A percentile compares a stretch with the other conserved stretches of the same genome.
Conservation (phyloP, 257 asterid species). For the Solanum sitiens region DNA sequence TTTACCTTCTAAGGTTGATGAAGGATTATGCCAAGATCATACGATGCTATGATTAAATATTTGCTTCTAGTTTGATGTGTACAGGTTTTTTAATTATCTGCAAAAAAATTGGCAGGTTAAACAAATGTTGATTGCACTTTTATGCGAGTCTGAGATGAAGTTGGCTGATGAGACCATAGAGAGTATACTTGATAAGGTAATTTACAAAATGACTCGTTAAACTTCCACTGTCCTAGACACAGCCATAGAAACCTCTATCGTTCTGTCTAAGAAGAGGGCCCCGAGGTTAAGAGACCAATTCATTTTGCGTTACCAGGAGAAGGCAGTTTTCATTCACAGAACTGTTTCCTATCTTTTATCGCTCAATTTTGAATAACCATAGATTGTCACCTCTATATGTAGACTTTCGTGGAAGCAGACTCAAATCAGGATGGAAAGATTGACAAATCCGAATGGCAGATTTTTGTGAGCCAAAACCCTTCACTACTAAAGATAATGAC, state of each 20-base stretch:
- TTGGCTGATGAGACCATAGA: conserved; percentile 93
- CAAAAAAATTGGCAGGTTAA: conserved; percentile 58
- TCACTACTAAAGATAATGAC: conserved; percentile 93
- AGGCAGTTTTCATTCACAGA: not conserved
- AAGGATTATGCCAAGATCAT: not conserved
- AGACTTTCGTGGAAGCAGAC: conserved; percentile 89
- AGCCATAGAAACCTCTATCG: not conserved
- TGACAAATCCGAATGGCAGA: conserved; percentile 80
- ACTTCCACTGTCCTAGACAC: not conserved
- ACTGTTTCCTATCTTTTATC: not conserved
- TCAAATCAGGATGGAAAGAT: conserved; percentile 76
- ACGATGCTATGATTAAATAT: not conserved
- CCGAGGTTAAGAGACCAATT: not conserved
- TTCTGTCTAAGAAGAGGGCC: not conserved
- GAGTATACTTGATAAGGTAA: conserved; percentile 79
- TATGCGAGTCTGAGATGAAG: conserved; percentile 92
- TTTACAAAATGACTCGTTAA: not conserved
- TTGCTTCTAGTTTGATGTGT: not conserved
- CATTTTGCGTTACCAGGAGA: not conserved
- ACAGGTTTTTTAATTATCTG: conserved; percentile 9
- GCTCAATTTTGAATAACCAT: not conserved
- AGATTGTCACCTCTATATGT: conserved; percentile 2
- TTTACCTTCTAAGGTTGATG: not conserved
- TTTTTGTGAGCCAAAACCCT: conserved; percentile 70
- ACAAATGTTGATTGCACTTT: conserved; percentile 93